Conservation (phyloP, 2,329 filamentous ascomycete genomes). For the Coleophoma crateriformis region DNA sequence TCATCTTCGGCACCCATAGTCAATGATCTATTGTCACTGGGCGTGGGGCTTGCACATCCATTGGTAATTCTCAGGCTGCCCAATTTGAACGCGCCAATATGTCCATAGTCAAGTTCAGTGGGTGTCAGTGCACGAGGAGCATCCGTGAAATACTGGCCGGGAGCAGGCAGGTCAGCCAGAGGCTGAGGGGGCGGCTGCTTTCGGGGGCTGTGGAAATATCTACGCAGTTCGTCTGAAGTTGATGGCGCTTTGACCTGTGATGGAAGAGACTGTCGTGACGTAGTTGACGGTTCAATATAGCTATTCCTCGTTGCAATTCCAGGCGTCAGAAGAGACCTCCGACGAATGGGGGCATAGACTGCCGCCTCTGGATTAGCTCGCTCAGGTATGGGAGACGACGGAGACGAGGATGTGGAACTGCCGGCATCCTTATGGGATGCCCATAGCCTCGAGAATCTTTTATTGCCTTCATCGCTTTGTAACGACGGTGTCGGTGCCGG, state of each 20-base stretch:
- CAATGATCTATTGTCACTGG: conserved; percentile 27
- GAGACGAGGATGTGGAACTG: conserved; percentile 13
- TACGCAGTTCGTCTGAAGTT: conserved; percentile 7
- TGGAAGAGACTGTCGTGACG: conserved; percentile 10
- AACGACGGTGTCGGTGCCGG: conserved; percentile 11
- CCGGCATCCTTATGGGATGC: conserved; percentile 8
- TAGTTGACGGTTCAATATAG: conserved; percentile 6
- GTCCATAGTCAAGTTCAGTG: conserved; percentile 50
- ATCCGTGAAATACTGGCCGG: conserved; percentile 6
- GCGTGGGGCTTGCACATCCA: conserved; percentile 44
- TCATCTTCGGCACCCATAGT: conserved; percentile 15
- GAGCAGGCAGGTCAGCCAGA: conserved; percentile 4
- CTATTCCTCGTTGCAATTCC: conserved; percentile 24
- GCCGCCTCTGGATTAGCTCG: background rate
- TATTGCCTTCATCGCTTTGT: conserved; percentile 1
- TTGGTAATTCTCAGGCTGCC: conserved; percentile 59
- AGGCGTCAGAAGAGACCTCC: conserved; percentile 23
- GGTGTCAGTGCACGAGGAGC: conserved; percentile 35
- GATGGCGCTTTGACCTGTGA: conserved; percentile 8
- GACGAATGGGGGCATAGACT: conserved; percentile 20
- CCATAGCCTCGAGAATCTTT: conserved; percentile 2
- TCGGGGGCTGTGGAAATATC: conserved; percentile 10
- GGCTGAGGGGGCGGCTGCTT: conserved; percentile 8
- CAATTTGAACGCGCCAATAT: conserved; percentile 56
- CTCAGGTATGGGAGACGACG: background rate